Evolutionary conservation across 139 green algal species (phyloP).

Genomic region (Closterium sp.): DNA sequence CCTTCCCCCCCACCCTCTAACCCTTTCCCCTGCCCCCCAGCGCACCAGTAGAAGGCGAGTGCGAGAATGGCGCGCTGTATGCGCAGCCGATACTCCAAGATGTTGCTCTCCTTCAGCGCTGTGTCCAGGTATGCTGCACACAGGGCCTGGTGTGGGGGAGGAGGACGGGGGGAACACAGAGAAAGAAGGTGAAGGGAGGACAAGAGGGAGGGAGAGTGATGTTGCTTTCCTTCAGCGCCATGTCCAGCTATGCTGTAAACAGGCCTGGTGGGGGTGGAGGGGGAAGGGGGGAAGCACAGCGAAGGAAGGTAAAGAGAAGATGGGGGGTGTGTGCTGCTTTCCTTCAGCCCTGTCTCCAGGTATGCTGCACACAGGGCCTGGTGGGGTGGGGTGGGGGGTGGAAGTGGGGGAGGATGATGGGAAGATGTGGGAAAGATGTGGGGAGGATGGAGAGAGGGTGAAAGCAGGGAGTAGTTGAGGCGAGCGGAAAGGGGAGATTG

Average conservation of each 20-base stretch:
- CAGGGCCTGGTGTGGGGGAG: not conserved
- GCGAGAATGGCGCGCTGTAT: slow-evolving; percentile 48
- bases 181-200: too few species aligned
- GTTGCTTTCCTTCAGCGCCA: not conserved
- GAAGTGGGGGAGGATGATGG: not conserved
- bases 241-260: not conserved
- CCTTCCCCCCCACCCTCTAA: too few species aligned
- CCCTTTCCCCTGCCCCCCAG: too few species aligned
- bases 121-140: not conserved
- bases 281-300: not conserved
- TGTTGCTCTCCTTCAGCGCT: not conserved
- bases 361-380: not conserved
- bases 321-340: too few species aligned
- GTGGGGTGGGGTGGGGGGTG: not conserved
- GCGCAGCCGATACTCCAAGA: not conserved
- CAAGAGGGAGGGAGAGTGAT: not conserved
- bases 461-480: not conserved
- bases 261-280: not conserved
- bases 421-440: not conserved
- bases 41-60: slow-evolving; percentile 68
- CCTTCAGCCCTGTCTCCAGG: not conserved
- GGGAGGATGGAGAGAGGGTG: not conserved
- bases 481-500: not conserved
- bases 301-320: not conserved
- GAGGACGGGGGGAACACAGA: too few species aligned